These are phyloP conservation scores for Collybiopsis confluens DNA, from an alignment of 768 basidiomycete genomes.

Conservation along the genomic window DNA sequence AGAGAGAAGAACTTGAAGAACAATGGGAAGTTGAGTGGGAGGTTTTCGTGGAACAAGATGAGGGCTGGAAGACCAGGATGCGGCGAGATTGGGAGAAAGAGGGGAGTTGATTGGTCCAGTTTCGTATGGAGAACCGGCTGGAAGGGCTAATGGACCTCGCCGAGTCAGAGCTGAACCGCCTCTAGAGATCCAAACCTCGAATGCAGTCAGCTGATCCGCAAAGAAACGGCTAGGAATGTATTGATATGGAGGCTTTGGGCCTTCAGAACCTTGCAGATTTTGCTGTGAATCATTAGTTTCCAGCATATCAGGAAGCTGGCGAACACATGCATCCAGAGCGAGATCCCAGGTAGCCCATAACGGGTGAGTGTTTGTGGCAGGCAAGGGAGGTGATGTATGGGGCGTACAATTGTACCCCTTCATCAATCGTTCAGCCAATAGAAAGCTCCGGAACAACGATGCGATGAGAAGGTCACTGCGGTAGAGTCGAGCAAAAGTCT, in stretches of 20 bases:
- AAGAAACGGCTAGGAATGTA: slow-evolving; percentile 92
- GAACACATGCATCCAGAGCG: slow-evolving; percentile 89
- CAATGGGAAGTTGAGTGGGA: slow-evolving; percentile 95
- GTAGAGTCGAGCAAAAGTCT: slow-evolving; percentile 90
- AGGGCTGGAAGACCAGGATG: background rate
- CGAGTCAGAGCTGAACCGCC: slow-evolving; percentile 83
- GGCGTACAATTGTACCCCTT: slow-evolving; percentile 97
- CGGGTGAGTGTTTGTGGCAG: slow-evolving; percentile 93
- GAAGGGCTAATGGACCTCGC: slow-evolving; percentile 71
- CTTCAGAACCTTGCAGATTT: slow-evolving; percentile 18
- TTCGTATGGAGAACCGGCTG: slow-evolving; percentile 20
- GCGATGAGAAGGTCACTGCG: slow-evolving; percentile 94
- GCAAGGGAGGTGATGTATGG: slow-evolving; percentile 85
- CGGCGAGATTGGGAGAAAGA: slow-evolving; percentile 8
- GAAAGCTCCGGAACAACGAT: slow-evolving; percentile 94
- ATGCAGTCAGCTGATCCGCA: slow-evolving; percentile 92
- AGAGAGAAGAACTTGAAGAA: slow-evolving; percentile 93
- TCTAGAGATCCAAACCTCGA: slow-evolving; percentile 97
- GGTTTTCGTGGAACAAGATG: slow-evolving; percentile 83
- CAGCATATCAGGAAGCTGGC: slow-evolving; percentile 87
- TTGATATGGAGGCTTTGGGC: slow-evolving; percentile 42
- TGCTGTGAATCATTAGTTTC: slow-evolving; percentile 27
- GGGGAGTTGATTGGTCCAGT: background rate
- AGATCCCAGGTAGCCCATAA: slow-evolving; percentile 98
- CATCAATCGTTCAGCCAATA: slow-evolving; percentile 97